Evolutionary conservation across 306 rosid species (phyloP).

Genomic region (Argentina anserina): DNA sequence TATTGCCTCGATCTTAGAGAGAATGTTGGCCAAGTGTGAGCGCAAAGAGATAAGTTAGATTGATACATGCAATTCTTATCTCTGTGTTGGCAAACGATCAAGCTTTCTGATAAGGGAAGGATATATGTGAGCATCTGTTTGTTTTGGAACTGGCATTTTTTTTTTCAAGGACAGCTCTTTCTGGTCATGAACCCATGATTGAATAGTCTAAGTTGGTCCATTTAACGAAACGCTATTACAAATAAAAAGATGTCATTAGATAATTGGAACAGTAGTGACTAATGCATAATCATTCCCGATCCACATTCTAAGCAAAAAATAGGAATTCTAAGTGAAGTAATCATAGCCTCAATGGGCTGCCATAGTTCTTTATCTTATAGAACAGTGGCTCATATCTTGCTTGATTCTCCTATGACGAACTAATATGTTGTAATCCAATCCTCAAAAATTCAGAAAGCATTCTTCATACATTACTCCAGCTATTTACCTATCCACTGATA

Average conservation of each 20-base stretch:
- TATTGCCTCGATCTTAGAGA: background rate
- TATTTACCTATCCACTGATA: background rate
- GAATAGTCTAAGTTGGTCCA: background rate
- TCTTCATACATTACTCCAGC: background rate
- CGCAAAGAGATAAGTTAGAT: background rate
- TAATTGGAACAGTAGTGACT: background rate
- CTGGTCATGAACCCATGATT: background rate
- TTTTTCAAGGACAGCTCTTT: background rate
- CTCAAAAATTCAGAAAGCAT: background rate
- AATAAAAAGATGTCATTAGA: background rate
- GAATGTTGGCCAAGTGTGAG: background rate
- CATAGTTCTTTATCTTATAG: background rate
- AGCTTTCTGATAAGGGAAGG: background rate
- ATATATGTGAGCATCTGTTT: background rate
- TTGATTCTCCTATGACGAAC: background rate
- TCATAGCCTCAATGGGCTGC: background rate
- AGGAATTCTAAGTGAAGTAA: background rate
- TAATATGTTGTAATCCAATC: background rate
- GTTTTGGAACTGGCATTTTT: background rate
- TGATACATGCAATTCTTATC: background rate
- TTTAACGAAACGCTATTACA: background rate
- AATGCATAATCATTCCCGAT: background rate
- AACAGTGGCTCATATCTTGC: background rate
- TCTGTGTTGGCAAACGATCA: background rate
- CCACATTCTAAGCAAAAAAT: background rate